Percentiles rank a stretch among this genome's conserved stretches.
Evolutionary conservation across 345 rosid species (phyloP).

Genomic region (Gossypium australe): DNA sequence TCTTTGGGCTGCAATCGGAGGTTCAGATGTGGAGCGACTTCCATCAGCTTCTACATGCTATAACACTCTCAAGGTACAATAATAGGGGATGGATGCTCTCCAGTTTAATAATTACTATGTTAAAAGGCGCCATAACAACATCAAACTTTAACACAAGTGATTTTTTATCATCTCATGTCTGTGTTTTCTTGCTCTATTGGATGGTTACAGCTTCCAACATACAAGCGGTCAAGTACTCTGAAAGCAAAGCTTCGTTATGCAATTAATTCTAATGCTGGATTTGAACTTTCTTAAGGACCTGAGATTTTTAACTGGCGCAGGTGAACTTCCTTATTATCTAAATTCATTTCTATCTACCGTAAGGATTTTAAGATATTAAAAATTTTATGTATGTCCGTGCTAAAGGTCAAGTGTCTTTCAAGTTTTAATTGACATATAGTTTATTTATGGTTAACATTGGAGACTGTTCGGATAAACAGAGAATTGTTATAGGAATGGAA

Average conservation of each 20-base stretch:
- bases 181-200: constrained; percentile 17
- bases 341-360: not conserved
- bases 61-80: constrained; percentile 87
- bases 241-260: constrained; percentile 91
- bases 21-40: constrained; percentile 95
- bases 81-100: not conserved
- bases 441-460: not conserved
- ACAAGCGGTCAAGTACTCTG: constrained; percentile 82
- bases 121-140: not conserved
- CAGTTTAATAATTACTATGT: not conserved
- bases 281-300: constrained; percentile 78
- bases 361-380: not conserved
- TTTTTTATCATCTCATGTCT: constrained; percentile 1
- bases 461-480: not conserved
- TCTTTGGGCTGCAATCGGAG: constrained; percentile 90
- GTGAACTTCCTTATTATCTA: constrained; percentile 16
- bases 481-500: not conserved
- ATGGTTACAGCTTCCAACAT: constrained; percentile 86
- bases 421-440: not conserved
- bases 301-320: constrained; percentile 22
- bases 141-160: not conserved
- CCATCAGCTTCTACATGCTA: constrained; percentile 99
- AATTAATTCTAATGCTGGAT: constrained; percentile 88
- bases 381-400: not conserved
- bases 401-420: not conserved